Conservation (phyloP, 192 early-diverging fungal species). For the Geranomyces variabilis region DNA sequence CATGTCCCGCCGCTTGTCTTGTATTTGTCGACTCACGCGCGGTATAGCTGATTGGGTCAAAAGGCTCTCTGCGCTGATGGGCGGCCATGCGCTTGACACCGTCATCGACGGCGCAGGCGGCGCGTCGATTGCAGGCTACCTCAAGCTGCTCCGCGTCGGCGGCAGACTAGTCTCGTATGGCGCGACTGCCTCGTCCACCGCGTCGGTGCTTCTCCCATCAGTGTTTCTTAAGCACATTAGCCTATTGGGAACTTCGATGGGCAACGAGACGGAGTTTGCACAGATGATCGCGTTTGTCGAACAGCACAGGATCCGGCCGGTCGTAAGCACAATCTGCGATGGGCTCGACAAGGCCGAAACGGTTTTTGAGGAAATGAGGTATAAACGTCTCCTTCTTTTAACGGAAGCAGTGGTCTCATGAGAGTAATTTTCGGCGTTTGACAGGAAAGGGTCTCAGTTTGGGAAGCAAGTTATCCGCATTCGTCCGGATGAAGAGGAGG, state of each 20-base stretch:
- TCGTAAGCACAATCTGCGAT: conserved; percentile 34
- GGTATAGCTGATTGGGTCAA: conserved; percentile 42
- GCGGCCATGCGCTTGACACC: conserved; percentile 40
- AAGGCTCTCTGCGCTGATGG: conserved; percentile 47
- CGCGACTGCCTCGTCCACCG: conserved; percentile 52
- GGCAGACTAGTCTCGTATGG: conserved; percentile 62
- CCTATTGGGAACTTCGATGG: conserved; percentile 67
- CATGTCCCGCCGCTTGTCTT: no score
- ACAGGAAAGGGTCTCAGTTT: conserved; percentile 29
- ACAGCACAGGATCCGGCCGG: conserved; percentile 58
- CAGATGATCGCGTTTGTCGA: conserved; percentile 65
- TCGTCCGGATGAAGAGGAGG: neutral
- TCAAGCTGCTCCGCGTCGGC: conserved; percentile 35
- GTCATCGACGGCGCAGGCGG: conserved; percentile 74
- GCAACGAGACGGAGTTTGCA: conserved; percentile 62
- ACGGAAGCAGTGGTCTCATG: no score
- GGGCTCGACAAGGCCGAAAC: conserved; percentile 25
- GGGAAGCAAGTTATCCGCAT: conserved; percentile 37
- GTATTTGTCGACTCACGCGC: neutral
- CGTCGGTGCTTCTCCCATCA: conserved; percentile 50
- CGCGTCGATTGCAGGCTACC: conserved; percentile 43
- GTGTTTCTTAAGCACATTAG: conserved; percentile 67
- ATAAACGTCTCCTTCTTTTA: no score
- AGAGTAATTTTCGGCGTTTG: no score
- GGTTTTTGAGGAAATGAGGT: conserved; percentile 39